phyloP scores from a whole-genome alignment of 345 rosid species.

The Citrus cavaleriei region DNA sequence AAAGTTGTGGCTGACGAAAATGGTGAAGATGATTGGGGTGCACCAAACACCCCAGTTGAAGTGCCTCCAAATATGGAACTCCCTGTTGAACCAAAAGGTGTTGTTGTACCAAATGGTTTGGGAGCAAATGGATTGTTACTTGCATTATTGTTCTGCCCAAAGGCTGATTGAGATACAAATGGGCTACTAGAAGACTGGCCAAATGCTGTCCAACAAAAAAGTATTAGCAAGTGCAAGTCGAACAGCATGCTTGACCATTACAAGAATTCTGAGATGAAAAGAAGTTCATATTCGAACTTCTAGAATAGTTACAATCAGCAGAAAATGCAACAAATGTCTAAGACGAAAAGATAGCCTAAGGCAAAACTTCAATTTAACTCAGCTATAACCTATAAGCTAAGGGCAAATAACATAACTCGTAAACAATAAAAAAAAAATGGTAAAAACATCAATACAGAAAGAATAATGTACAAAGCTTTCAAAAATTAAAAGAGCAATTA shows the following conservation, averaged over 20 bases:
- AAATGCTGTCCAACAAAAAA: slow-evolving; percentile 46
- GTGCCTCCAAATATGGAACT: slow-evolving; percentile 79
- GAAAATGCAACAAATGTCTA: not conserved
- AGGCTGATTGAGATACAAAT: slow-evolving; percentile 65
- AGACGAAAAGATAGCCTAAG: not conserved
- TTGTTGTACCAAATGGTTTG: slow-evolving; percentile 62
- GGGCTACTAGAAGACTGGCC: slow-evolving; percentile 73
- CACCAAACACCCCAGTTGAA: slow-evolving; percentile 86
- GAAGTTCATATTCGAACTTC: not conserved
- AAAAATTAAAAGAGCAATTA: not conserved
- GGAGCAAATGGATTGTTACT: slow-evolving; percentile 66
- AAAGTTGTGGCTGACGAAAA: slow-evolving; percentile 63
- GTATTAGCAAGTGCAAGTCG: not conserved
- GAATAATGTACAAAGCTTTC: not conserved
- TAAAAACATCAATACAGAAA: not conserved
- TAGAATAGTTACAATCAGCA: not conserved
- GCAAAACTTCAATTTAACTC: not conserved
- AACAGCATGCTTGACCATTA: not conserved
- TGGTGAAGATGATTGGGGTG: slow-evolving; percentile 61
- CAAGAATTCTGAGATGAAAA: not conserved
- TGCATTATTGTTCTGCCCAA: slow-evolving; percentile 65
- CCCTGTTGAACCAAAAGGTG: slow-evolving; percentile 74
- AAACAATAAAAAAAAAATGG: not conserved
- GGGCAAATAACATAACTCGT: not conserved
- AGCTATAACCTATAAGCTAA: not conserved